Conservation (phyloP, 495 filamentous ascomycete species). For the Pseudomonodictys pantanalensis region DNA sequence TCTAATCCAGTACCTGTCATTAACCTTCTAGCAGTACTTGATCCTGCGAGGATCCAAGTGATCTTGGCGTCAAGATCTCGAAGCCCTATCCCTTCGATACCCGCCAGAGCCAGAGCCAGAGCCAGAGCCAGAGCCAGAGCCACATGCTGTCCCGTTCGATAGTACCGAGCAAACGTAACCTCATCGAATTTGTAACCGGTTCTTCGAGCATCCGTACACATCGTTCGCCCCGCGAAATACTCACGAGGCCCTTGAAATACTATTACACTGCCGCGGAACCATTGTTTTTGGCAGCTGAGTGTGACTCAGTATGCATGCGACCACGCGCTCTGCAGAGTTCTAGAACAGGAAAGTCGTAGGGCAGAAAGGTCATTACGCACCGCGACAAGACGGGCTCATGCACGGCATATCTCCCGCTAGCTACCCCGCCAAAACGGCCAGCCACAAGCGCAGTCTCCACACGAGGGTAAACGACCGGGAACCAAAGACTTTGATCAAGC, state of each 20-base stretch:
- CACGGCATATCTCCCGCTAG: too few relatives aligned
- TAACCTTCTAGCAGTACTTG: too few relatives aligned
- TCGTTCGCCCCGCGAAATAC: slow-evolving; percentile 6
- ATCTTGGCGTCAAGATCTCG: too few relatives aligned
- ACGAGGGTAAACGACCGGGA: slow-evolving; percentile 4
- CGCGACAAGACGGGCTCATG: background rate
- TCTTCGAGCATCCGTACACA: background rate
- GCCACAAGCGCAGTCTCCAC: background rate
- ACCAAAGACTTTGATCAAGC: background rate
- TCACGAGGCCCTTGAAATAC: slow-evolving; percentile 1
- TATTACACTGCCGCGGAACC: background rate
- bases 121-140: too few relatives aligned
- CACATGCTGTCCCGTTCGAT: slow-evolving; percentile 1
- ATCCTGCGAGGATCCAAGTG: too few relatives aligned
- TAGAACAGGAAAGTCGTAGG: slow-evolving; percentile 20
- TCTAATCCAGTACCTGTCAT: too few relatives aligned
- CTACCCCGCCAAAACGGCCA: slow-evolving; percentile 14
- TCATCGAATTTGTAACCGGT: background rate
- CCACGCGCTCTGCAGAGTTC: background rate
- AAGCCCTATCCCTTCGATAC: too few relatives aligned
- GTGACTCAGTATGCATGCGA: background rate
- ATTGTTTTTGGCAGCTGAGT: background rate
- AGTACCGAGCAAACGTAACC: background rate
- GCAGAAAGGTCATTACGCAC: background rate
- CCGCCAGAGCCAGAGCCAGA: too few relatives aligned